A percentile compares a stretch with the other conserved stretches of the same genome.
Conservation (phyloP, 2,329 filamentous ascomycete species). For the Aspergillus sp. region DNA sequence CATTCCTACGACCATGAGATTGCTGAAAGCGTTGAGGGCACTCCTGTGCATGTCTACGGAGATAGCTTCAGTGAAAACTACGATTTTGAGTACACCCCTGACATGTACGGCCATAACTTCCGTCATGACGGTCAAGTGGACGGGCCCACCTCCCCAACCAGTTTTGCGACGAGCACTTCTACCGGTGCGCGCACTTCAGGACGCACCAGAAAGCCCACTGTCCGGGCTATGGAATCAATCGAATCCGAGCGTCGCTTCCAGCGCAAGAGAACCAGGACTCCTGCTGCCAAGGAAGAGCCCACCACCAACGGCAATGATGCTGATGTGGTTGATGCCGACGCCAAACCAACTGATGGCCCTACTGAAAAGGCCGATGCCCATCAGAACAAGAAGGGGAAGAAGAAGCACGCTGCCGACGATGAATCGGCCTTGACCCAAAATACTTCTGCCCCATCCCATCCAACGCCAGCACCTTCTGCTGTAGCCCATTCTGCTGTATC, state of each 20-base stretch:
- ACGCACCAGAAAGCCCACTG: slow-evolving; percentile 22
- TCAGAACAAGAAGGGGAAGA: neutral
- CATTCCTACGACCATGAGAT: slow-evolving; percentile 7
- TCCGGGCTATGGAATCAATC: slow-evolving; percentile 19
- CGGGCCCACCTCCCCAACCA: slow-evolving; percentile 18
- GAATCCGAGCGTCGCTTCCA: slow-evolving; percentile 20
- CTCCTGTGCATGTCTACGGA: slow-evolving; percentile 11
- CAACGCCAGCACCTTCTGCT: neutral
- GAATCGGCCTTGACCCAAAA: no score
- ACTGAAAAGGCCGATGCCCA: neutral
- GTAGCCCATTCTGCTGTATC: neutral
- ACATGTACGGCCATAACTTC: slow-evolving; percentile 22
- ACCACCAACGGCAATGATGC: neutral
- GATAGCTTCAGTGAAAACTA: slow-evolving; percentile 15
- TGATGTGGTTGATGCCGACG: neutral
- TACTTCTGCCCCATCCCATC: neutral
- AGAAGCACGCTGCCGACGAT: neutral
- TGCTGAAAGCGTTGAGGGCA: slow-evolving; percentile 11
- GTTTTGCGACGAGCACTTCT: slow-evolving; percentile 18
- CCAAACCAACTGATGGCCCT: neutral
- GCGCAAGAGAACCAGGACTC: slow-evolving; percentile 14
- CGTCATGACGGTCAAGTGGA: slow-evolving; percentile 23
- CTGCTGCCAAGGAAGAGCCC: slow-evolving; percentile 4
- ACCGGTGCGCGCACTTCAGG: slow-evolving; percentile 17
- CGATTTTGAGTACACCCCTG: slow-evolving; percentile 21